Evolutionary conservation across 306 rosid species (phyloP).

Genomic region (Spatholobus suberectus): DNA sequence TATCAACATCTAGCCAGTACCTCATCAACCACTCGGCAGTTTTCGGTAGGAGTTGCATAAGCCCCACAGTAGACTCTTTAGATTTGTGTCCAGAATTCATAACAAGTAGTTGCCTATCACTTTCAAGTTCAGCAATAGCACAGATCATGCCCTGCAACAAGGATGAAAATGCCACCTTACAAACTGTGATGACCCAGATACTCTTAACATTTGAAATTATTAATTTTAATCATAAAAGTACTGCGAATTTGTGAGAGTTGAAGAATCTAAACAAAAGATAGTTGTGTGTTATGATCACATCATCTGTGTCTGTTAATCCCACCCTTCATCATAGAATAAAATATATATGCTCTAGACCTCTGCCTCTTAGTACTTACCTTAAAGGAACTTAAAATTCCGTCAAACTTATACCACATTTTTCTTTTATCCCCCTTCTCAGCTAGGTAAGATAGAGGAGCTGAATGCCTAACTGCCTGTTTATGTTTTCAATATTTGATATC

Average conservation of each 20-base stretch:
- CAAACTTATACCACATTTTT: neutral
- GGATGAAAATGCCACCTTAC: slow-evolving; percentile 18
- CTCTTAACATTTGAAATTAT: neutral
- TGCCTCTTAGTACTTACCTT: neutral
- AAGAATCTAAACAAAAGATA: slow-evolving; percentile 14
- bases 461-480: neutral
- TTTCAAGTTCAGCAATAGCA: slow-evolving; percentile 86
- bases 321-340: neutral
- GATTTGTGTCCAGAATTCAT: slow-evolving; percentile 46
- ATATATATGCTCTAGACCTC: neutral
- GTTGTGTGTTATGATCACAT: neutral
- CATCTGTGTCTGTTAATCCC: neutral
- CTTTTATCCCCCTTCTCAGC: neutral
- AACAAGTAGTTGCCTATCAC: slow-evolving; percentile 81
- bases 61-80: slow-evolving; percentile 63
- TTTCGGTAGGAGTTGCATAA: slow-evolving; percentile 76
- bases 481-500: neutral
- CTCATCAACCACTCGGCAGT: slow-evolving; percentile 66
- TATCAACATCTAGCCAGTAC: slow-evolving; percentile 46
- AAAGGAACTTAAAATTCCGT: neutral
- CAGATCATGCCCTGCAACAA: slow-evolving; percentile 75
- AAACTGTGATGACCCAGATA: neutral
- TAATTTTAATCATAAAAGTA: neutral
- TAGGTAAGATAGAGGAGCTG: neutral
- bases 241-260: neutral